Evolutionary conservation across 176 grass and related monocot species (phyloP).

Genomic region (Aegilops umbellulata): DNA sequence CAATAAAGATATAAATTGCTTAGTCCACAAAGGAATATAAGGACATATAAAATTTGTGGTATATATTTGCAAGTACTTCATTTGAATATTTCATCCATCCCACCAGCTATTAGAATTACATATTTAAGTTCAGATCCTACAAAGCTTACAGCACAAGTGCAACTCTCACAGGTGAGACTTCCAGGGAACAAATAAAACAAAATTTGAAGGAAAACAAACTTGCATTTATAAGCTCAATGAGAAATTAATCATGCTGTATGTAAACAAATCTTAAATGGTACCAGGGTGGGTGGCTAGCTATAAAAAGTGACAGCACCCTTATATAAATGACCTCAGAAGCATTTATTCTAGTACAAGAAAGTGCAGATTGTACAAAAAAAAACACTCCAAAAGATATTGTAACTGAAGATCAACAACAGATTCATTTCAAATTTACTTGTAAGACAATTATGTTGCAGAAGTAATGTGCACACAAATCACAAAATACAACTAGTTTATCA

Average conservation of each 20-base stretch:
- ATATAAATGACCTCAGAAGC: background rate
- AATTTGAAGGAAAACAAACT: background rate
- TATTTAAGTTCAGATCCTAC: background rate
- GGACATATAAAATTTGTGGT: background rate
- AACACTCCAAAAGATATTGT: background rate
- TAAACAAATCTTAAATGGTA: background rate
- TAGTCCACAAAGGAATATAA: conserved; percentile 5
- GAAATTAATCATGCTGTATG: conserved; percentile 3
- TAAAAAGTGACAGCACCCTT: conserved; percentile 4
- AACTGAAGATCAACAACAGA: background rate
- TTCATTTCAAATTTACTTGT: background rate
- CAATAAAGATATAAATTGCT: conserved; percentile 27
- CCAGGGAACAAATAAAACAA: background rate
- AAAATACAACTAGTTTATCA: background rate
- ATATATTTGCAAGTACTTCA: conserved; percentile 5
- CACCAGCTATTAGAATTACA: background rate
- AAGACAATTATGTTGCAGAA: background rate
- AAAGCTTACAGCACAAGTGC: background rate
- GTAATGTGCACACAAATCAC: background rate
- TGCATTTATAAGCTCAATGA: background rate
- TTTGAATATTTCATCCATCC: conserved; percentile 8
- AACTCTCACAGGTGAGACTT: background rate
- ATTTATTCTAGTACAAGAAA: background rate
- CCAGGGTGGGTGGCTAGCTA: background rate
- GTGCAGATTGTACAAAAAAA: background rate